These are phyloP conservation scores for Boletellus sp. DNA, from an alignment of 768 basidiomycete species.

Conservation along the genomic window DNA sequence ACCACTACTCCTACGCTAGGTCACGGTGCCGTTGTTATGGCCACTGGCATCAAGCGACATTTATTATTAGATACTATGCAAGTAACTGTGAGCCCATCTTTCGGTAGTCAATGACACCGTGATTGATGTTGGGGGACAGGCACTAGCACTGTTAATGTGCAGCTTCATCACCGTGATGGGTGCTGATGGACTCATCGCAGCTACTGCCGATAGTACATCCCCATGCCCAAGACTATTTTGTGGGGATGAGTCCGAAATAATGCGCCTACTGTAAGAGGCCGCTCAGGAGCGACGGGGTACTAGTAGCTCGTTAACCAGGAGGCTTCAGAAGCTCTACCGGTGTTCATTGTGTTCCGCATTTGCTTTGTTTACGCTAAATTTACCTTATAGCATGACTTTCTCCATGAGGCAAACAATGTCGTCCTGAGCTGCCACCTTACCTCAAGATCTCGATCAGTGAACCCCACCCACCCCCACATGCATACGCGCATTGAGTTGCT, in stretches of 20 bases:
- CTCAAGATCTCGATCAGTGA: neutral
- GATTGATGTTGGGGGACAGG: neutral
- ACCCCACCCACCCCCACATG: too few species aligned
- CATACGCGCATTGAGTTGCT: too few species aligned
- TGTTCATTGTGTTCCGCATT: neutral
- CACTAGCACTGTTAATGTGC: neutral
- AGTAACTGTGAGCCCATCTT: neutral
- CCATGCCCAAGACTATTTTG: neutral
- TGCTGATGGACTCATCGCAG: too few species aligned
- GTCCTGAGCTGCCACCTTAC: neutral
- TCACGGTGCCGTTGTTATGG: neutral
- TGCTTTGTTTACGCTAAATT: too few species aligned
- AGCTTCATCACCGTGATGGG: neutral
- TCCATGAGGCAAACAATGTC: neutral
- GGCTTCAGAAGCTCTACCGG: too few species aligned
- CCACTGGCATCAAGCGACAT: neutral
- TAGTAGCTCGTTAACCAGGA: too few species aligned
- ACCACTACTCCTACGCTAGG: too few species aligned
- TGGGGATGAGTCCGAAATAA: neutral
- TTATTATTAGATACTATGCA: neutral
- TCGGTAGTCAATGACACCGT: neutral
- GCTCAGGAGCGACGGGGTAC: too few species aligned
- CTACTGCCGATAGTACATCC: neutral
- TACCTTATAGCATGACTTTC: too few species aligned
- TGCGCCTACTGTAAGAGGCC: neutral